Percentiles rank a stretch among this genome's conserved stretches.
phyloP scores from a whole-genome alignment of 2,329 filamentous ascomycete genomes.

The Pseudogymnoascus verrucosus region DNA sequence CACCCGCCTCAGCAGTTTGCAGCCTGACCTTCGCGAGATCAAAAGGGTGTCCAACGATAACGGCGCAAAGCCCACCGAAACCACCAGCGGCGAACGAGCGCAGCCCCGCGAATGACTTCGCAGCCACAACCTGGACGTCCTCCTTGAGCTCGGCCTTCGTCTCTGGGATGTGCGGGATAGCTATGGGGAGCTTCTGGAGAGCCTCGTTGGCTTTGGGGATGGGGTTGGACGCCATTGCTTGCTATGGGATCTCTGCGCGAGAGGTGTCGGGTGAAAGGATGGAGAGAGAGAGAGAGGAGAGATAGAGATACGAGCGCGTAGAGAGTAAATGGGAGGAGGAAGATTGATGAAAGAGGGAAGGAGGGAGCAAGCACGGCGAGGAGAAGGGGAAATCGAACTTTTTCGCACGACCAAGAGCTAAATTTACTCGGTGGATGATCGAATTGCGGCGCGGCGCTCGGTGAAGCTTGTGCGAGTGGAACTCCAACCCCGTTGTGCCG shows the following conservation, averaged over 20 bases:
- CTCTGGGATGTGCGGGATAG: slow-evolving; percentile 26
- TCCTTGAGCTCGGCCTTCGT: slow-evolving; percentile 27
- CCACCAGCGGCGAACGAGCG: slow-evolving; percentile 83
- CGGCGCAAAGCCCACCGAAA: slow-evolving; percentile 88
- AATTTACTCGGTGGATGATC: neutral
- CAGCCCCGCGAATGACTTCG: slow-evolving; percentile 47
- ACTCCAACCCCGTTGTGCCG: neutral
- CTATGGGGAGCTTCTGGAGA: neutral
- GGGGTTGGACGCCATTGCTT: neutral
- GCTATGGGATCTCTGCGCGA: neutral
- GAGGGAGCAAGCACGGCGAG: neutral
- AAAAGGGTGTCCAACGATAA: slow-evolving; percentile 92
- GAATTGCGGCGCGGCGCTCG: neutral
- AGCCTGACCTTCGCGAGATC: slow-evolving; percentile 96
- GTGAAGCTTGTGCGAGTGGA: slow-evolving; percentile 10
- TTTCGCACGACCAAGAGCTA: slow-evolving; percentile 6
- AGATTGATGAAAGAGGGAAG: neutral
- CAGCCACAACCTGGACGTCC: slow-evolving; percentile 17
- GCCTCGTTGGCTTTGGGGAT: slow-evolving; percentile 1
- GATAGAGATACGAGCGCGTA: neutral
- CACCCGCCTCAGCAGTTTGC: slow-evolving; percentile 89
- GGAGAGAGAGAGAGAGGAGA: neutral
- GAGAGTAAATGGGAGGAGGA: neutral
- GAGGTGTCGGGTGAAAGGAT: neutral
- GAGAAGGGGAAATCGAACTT: neutral